Evolutionary conservation across 2,329 filamentous ascomycete genomes (phyloP).

Genomic region (Arthroderma uncinatum): DNA sequence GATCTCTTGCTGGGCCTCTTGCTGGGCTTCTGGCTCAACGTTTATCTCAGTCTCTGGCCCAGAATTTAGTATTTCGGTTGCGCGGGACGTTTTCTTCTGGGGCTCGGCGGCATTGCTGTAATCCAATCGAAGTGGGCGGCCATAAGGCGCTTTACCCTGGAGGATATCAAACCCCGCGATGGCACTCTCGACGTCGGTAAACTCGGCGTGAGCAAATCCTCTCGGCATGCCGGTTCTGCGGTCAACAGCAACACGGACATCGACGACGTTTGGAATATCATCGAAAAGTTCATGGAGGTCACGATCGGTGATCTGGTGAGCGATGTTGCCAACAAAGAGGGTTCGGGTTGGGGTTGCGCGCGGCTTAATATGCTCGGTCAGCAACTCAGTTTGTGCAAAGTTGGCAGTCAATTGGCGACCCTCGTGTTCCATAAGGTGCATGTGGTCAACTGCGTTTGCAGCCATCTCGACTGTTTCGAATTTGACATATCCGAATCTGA

Average conservation of each 20-base stretch:
- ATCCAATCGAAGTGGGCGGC: conserved; percentile 55
- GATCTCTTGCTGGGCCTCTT: background rate
- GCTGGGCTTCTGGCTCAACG: background rate
- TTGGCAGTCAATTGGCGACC: conserved; percentile 55
- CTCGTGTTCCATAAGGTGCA: conserved; percentile 51
- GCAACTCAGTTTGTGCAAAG: conserved; percentile 36
- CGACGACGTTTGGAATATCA: conserved; percentile 55
- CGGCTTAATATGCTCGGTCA: conserved; percentile 4
- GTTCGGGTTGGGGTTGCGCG: conserved; percentile 46
- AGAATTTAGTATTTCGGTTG: background rate
- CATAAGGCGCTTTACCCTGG: conserved; percentile 48
- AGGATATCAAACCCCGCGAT: conserved; percentile 48
- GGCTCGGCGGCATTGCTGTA: conserved; percentile 33
- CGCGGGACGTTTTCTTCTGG: no score
- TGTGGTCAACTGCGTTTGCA: conserved; percentile 43
- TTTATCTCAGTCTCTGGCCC: background rate
- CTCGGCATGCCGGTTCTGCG: conserved; percentile 66
- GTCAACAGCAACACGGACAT: conserved; percentile 75
- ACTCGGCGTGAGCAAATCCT: conserved; percentile 78
- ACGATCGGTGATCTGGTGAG: conserved; percentile 72
- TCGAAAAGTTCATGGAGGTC: conserved; percentile 71
- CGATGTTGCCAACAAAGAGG: conserved; percentile 75
- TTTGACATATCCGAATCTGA: conserved; percentile 56
- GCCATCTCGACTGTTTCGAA: conserved; percentile 47
- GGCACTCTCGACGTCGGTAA: conserved; percentile 57